A percentile compares a stretch with the other conserved stretches of the same genome.
Evolutionary conservation across 1,284 basidiomycete genomes (phyloP).

Genomic region (Apiotrichum mycotoxinovorans): DNA sequence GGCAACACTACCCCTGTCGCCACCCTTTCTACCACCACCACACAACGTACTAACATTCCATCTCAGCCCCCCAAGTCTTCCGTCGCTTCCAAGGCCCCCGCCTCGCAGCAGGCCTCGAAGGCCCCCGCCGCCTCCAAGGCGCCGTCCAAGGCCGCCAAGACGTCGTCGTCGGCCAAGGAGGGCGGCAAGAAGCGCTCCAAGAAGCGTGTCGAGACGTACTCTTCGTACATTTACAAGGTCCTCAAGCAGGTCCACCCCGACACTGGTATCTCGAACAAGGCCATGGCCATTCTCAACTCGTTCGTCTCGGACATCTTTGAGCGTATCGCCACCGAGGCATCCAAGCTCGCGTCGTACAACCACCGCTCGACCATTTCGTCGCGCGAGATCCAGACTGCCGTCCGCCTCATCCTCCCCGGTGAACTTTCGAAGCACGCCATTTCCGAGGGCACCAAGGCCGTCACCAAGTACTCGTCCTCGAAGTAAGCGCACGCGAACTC

Average conservation of each 20-base stretch:
- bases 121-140: constrained; percentile 54
- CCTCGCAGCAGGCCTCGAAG: constrained; percentile 56
- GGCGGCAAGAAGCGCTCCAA: constrained; percentile 82
- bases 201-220: constrained; percentile 85
- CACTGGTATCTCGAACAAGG: constrained; percentile 92
- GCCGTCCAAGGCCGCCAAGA: constrained; percentile 69
- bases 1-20: no score
- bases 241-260: constrained; percentile 77
- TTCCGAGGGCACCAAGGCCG: constrained; percentile 64
- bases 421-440: constrained; percentile 78
- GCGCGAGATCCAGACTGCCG: constrained; percentile 87
- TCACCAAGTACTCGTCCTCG: constrained; percentile 56
- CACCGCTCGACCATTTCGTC: constrained; percentile 94
- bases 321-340: constrained; percentile 84
- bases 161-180: constrained; percentile 58
- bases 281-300: constrained; percentile 90
- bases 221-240: constrained; percentile 87
- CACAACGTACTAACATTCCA: constrained; percentile 38
- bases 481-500: constrained; percentile 41
- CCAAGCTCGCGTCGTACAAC: constrained; percentile 85
- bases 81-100: constrained; percentile 58
- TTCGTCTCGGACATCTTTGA: constrained; percentile 93
- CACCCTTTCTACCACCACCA: constrained; percentile 2
- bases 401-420: constrained; percentile 82
- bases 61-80: constrained; percentile 48